Evolutionary conservation across 148 eudicot genomes (phyloP).

Genomic region (Dianthus caryophyllus): DNA sequence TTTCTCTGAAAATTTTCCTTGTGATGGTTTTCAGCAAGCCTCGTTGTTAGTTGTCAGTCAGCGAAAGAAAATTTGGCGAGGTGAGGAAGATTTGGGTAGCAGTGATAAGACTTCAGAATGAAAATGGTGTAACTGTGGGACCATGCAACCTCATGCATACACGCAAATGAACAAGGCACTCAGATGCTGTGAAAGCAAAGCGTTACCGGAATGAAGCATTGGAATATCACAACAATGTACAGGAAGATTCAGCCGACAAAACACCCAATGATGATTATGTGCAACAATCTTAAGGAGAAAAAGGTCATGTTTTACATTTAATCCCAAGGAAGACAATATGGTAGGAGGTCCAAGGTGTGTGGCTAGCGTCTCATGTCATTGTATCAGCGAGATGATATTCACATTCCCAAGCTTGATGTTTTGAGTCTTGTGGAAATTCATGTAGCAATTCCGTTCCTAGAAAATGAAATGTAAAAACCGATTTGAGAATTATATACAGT

Average conservation of each 20-base stretch:
- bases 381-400: not conserved
- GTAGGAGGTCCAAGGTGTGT: not conserved
- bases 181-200: constrained; percentile 7
- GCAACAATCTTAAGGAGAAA: not conserved
- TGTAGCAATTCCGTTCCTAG: not conserved
- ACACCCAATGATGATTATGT: not conserved
- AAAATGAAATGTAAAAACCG: not conserved
- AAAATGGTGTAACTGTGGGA: not conserved
- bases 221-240: not conserved
- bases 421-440: not conserved
- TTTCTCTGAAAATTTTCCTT: not conserved
- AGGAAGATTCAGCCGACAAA: not conserved
- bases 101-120: not conserved
- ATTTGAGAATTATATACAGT: not conserved
- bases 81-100: constrained; percentile 26
- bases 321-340: not conserved
- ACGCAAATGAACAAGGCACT: not conserved
- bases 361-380: not conserved
- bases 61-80: constrained; percentile 29
- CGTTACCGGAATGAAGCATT: not conserved
- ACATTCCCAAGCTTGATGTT: not conserved
- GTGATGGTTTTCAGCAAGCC: constrained; percentile 45
- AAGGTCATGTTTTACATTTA: not conserved
- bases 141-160: not conserved
- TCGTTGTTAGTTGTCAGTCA: constrained; percentile 62